Evolutionary conservation across 768 basidiomycete species (phyloP), one percentile per base, ranked within the genome.

Genomic region (Rhodotorula kratochvilovae): DNA sequence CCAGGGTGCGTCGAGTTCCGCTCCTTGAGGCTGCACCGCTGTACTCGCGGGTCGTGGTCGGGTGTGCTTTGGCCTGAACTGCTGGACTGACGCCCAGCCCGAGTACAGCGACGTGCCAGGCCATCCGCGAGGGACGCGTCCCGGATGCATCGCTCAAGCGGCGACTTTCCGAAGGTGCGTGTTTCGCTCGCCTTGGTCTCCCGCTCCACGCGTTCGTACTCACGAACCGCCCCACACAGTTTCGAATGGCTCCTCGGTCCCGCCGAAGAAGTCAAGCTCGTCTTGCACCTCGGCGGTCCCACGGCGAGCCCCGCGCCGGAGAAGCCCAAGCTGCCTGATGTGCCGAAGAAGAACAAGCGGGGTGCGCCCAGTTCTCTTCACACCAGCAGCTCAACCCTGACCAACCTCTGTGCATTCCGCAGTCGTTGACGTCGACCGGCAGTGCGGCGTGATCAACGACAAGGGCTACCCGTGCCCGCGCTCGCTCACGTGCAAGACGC

Each of bases 401-500:
- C 21, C 12, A 25, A 23, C 12, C 45, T 3, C 48, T 23, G 23
- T 23, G 1, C 48, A 25, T 23, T 25, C 61, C 12, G 45, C 59
- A 42, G 58, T 48, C 13, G 87, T 95, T 61, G 89, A 97, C 81
- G 87, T 88, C 73, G 91, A 96, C 82, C 88, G 86, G 66, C 93
- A 96, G 74, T 98, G 95, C 77, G 93, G 95, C 61, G 95, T 98
- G 48, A 95, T 96, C 80, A 97, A 95, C 81, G 93, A 95, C 82
- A 96, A 96, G 80, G 85, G 85, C 55, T 82, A 92, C 13, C 92
- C 91, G 0, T 99, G 95, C 79, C 92, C 92, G 21, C 90, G 95
- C 36, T 92, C 92, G 13, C 85, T 99, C 48, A 97, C 95, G 0
- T 99, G 95, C 83, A 99, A 99, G 81, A 92, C 95, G 11, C 95